Evolutionary conservation across 2,329 filamentous ascomycete genomes (phyloP).

Genomic region (Didymella lethalis): DNA sequence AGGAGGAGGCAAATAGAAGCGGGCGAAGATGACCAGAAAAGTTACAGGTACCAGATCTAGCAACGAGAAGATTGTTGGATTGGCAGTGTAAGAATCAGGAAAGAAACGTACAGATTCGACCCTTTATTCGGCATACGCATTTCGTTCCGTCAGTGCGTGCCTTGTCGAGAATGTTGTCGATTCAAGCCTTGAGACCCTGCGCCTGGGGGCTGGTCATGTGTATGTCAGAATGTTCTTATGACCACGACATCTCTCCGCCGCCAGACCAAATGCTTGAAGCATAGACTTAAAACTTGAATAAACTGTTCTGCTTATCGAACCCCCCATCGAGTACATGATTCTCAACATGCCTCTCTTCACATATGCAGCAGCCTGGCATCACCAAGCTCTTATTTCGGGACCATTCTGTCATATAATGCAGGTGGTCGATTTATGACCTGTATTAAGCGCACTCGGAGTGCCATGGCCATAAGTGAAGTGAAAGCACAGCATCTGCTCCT

Average conservation of each 20-base stretch:
- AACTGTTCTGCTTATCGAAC: not conserved
- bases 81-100: not conserved
- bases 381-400: too few relatives aligned
- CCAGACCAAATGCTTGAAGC: not conserved
- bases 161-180: not conserved
- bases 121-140: not conserved
- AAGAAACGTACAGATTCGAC: not conserved
- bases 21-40: constrained; percentile 34
- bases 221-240: not conserved
- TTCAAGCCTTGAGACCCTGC: not conserved
- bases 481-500: not conserved
- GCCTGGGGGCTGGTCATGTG: not conserved
- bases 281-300: not conserved
- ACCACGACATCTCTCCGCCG: not conserved
- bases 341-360: not conserved
- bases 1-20: constrained; percentile 31
- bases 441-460: not conserved
- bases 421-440: not conserved
- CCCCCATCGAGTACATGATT: not conserved
- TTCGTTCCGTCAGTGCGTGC: not conserved
- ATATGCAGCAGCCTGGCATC: not conserved
- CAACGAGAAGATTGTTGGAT: not conserved
- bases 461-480: not conserved
- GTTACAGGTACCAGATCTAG: constrained; percentile 40
- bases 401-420: not conserved